These are phyloP conservation scores for Yamadazyma blattariae DNA, from an alignment of 1,139 yeast genomes.

Conservation along the genomic window DNA sequence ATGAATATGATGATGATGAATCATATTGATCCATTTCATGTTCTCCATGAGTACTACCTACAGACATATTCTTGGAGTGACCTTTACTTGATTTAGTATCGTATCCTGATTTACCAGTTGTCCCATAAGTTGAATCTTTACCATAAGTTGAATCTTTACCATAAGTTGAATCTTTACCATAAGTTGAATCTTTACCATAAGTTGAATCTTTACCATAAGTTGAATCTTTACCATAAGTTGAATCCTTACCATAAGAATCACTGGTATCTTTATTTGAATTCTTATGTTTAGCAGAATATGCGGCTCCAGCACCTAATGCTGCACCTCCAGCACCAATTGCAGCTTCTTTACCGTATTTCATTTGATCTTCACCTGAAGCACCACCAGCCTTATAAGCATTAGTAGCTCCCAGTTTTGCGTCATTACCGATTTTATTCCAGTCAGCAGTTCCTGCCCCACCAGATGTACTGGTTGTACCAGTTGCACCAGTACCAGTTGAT, in stretches of 20 bases:
- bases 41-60: conserved; percentile 5
- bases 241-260: conserved; percentile 1
- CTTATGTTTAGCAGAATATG: conserved; percentile 7
- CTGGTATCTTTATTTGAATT: conserved; percentile 1
- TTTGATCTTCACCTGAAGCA: conserved; percentile 10
- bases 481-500: conserved; percentile 4
- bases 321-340: conserved; percentile 13
- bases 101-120: conserved; percentile 4
- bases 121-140: not conserved
- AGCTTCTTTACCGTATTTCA: conserved; percentile 14
- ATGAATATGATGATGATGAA: conserved; percentile 7
- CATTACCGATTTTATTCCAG: conserved; percentile 10
- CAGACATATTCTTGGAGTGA: conserved; percentile 9
- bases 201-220: not conserved
- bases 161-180: not conserved
- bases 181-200: conserved; percentile 2
- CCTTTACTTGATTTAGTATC: not conserved
- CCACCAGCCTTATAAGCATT: conserved; percentile 9
- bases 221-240: not conserved
- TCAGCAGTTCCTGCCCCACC: conserved; percentile 10
- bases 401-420: conserved; percentile 11
- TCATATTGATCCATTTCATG: conserved; percentile 6
- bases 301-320: conserved; percentile 14
- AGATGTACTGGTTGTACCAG: conserved; percentile 7
- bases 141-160: conserved; percentile 1